Evolutionary conservation across 164 flowering plant genomes (phyloP).

Genomic region (Stephania cephalantha): DNA sequence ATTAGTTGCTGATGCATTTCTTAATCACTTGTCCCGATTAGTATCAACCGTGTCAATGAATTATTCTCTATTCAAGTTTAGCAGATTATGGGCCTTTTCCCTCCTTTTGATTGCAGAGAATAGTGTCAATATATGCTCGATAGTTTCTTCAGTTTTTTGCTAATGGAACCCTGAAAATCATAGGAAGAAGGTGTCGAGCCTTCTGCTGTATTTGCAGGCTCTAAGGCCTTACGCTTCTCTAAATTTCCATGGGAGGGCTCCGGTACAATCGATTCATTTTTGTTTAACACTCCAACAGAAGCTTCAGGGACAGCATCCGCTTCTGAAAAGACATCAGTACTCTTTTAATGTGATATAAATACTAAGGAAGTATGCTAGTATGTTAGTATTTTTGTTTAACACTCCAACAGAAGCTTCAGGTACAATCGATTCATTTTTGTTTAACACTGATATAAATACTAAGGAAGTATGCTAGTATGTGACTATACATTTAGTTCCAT

Average conservation of each 20-base stretch:
- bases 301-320: constrained; percentile 16
- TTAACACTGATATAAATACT: no score
- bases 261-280: background rate
- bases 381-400: no score
- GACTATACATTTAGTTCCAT: no score
- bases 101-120: no score
- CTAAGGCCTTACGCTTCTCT: constrained; percentile 22
- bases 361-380: no score
- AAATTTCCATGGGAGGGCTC: constrained; percentile 16
- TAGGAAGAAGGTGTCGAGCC: constrained; percentile 13
- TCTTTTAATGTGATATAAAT: no score
- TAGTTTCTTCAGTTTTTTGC: constrained; percentile 27
- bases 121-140: constrained; percentile 8
- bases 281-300: constrained; percentile 15
- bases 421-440: no score
- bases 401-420: no score
- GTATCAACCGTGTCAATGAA: no score
- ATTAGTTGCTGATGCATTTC: no score
- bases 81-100: background rate
- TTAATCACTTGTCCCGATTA: no score
- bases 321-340: constrained; percentile 16
- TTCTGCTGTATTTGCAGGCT: constrained; percentile 12
- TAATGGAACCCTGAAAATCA: constrained; percentile 11
- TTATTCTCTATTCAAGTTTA: background rate
- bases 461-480: no score